A percentile compares a stretch with the other conserved stretches of the same genome.
These are phyloP conservation scores for Excoecaria cochinchinensis DNA, from an alignment of 345 rosid genomes.

Conservation along the genomic window DNA sequence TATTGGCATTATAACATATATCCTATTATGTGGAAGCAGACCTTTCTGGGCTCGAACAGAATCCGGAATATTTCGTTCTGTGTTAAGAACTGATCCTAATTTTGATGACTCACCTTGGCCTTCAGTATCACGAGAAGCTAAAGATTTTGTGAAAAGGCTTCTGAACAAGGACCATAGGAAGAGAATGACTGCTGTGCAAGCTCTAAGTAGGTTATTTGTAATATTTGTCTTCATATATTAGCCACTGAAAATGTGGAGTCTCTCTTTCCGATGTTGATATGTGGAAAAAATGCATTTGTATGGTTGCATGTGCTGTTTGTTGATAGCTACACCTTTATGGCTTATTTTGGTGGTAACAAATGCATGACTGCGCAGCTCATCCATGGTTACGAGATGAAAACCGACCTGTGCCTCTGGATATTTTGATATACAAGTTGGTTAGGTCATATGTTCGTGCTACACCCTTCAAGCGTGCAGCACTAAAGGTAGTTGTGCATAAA, in stretches of 20 bases:
- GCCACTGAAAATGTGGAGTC: not conserved
- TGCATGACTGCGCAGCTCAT: slow-evolving; percentile 55
- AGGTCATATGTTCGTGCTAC: slow-evolving; percentile 69
- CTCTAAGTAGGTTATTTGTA: slow-evolving; percentile 54
- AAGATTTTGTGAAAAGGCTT: slow-evolving; percentile 87
- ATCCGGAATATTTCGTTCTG: slow-evolving; percentile 94
- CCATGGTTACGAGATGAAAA: slow-evolving; percentile 77
- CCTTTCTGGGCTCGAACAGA: slow-evolving; percentile 94
- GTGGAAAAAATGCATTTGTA: not conserved
- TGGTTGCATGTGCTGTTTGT: not conserved
- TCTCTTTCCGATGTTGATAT: not conserved
- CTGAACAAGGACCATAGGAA: slow-evolving; percentile 89
- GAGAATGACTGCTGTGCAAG: slow-evolving; percentile 96
- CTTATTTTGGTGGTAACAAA: not conserved
- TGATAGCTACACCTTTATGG: not conserved
- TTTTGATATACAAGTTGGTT: slow-evolving; percentile 71
- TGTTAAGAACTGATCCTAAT: slow-evolving; percentile 83
- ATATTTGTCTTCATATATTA: not conserved
- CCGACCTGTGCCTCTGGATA: slow-evolving; percentile 64
- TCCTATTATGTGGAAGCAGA: slow-evolving; percentile 91
- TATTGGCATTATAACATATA: slow-evolving; percentile 82
- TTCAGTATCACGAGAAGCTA: slow-evolving; percentile 66
- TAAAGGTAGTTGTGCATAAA: slow-evolving; percentile 47
- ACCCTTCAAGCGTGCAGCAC: slow-evolving; percentile 73
- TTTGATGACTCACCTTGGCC: slow-evolving; percentile 93